phyloP scores from a whole-genome alignment of 768 basidiomycete species.

The Auricularia cornea region DNA sequence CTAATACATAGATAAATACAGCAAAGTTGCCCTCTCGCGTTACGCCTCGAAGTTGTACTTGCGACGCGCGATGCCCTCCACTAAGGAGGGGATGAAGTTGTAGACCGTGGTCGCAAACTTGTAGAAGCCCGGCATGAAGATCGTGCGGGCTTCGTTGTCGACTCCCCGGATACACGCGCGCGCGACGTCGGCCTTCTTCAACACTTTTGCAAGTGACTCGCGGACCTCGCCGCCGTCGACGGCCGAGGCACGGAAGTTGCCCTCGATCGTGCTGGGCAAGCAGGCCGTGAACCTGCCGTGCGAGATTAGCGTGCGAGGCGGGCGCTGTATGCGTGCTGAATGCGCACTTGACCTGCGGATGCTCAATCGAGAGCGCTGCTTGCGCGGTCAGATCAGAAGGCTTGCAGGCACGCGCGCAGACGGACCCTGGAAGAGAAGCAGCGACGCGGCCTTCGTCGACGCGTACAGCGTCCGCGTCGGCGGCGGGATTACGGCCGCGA shows the following conservation, averaged over 20 bases:
- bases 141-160: conserved; percentile 45
- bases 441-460: conserved; percentile 73
- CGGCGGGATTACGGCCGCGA: conserved; percentile 72
- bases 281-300: background rate
- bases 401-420: background rate
- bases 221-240: conserved; percentile 47
- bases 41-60: conserved; percentile 51
- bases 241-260: conserved; percentile 71
- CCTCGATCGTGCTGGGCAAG: conserved; percentile 29
- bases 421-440: conserved; percentile 55
- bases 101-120: conserved; percentile 45
- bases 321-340: conserved; percentile 26
- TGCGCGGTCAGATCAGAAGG: background rate
- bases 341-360: conserved; percentile 60
- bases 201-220: conserved; percentile 25
- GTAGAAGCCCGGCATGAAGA: conserved; percentile 39
- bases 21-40: background rate
- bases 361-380: conserved; percentile 62
- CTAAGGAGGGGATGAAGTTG: conserved; percentile 51
- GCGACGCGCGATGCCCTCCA: conserved; percentile 48
- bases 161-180: conserved; percentile 49
- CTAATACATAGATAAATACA: background rate
- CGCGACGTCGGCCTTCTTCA: conserved; percentile 56
- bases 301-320: conserved; percentile 45
- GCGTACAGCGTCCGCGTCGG: conserved; percentile 81